A percentile compares a stretch with the other conserved stretches of the same genome.
Conservation (phyloP, 2,329 filamentous ascomycete genomes). For the Sphaerulina vaccinii region DNA sequence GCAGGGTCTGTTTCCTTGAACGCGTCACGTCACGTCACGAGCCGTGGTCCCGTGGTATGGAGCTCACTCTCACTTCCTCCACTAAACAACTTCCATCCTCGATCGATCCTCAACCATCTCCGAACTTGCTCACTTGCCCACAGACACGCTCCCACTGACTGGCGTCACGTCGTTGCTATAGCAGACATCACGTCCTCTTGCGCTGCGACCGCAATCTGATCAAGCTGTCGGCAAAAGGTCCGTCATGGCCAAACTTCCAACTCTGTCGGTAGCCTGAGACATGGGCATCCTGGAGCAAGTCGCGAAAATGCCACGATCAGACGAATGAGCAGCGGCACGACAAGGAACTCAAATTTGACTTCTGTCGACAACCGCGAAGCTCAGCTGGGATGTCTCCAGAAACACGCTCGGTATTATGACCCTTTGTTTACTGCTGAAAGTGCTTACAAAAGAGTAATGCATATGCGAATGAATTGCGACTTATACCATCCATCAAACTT, state of each 20-base stretch:
- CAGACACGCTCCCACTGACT: too few species aligned
- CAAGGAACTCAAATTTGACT: conserved; percentile 3
- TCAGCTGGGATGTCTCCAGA: not conserved
- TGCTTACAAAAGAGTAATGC: conserved; percentile 2
- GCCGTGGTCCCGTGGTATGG: too few species aligned
- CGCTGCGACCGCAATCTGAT: not conserved
- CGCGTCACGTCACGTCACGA: too few species aligned
- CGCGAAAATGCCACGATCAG: not conserved
- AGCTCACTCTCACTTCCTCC: too few species aligned
- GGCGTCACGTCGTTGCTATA: conserved; percentile 1
- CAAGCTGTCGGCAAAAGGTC: not conserved
- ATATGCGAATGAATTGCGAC: not conserved
- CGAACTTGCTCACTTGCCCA: too few species aligned
- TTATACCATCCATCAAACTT: not conserved
- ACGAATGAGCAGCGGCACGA: not conserved
- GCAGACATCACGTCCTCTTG: not conserved
- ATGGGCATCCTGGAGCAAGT: conserved; percentile 4
- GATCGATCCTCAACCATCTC: too few species aligned
- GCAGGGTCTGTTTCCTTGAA: too few species aligned
- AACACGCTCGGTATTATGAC: not conserved
- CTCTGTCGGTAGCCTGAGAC: conserved; percentile 1
- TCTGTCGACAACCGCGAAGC: not conserved
- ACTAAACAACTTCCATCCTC: too few species aligned
- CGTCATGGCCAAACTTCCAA: not conserved
- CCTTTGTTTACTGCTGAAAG: conserved; percentile 9